Conservation (phyloP, 2,329 filamentous ascomycete species). For the Diaporthe sp. region DNA sequence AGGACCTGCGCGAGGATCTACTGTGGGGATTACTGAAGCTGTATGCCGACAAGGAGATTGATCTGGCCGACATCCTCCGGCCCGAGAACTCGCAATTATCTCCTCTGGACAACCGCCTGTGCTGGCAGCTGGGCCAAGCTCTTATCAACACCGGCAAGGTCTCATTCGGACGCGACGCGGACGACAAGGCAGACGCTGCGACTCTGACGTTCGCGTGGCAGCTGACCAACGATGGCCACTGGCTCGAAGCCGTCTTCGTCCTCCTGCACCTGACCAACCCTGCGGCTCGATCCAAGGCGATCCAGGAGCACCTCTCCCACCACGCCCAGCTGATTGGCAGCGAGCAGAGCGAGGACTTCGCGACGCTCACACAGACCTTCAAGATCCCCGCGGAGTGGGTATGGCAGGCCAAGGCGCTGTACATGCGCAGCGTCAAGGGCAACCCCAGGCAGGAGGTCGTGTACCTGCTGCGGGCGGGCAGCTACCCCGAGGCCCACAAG, state of each 20-base stretch:
- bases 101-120: slow-evolving; percentile 80
- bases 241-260: slow-evolving; percentile 81
- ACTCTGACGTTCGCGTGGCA: slow-evolving; percentile 76
- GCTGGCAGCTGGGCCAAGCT: slow-evolving; percentile 87
- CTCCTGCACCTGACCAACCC: slow-evolving; percentile 80
- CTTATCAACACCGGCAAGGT: slow-evolving; percentile 66
- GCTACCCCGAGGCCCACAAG: slow-evolving; percentile 85
- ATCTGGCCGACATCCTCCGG: slow-evolving; percentile 79
- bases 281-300: slow-evolving; percentile 72
- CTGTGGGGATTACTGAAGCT: slow-evolving; percentile 90
- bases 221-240: slow-evolving; percentile 74
- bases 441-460: slow-evolving; percentile 80
- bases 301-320: slow-evolving; percentile 81
- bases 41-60: slow-evolving; percentile 72
- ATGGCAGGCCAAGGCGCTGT: slow-evolving; percentile 87
- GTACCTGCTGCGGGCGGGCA: slow-evolving; percentile 83
- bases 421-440: slow-evolving; percentile 80
- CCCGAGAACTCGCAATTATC: slow-evolving; percentile 84
- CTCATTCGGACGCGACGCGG: slow-evolving; percentile 66
- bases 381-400: slow-evolving; percentile 84
- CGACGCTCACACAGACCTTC: slow-evolving; percentile 73
- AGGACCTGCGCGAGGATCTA: slow-evolving; percentile 77
- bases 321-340: slow-evolving; percentile 78
- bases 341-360: slow-evolving; percentile 69
- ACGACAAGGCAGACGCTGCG: slow-evolving; percentile 75